Evolutionary conservation across 345 rosid species (phyloP).

Genomic region (Brassica juncea): DNA sequence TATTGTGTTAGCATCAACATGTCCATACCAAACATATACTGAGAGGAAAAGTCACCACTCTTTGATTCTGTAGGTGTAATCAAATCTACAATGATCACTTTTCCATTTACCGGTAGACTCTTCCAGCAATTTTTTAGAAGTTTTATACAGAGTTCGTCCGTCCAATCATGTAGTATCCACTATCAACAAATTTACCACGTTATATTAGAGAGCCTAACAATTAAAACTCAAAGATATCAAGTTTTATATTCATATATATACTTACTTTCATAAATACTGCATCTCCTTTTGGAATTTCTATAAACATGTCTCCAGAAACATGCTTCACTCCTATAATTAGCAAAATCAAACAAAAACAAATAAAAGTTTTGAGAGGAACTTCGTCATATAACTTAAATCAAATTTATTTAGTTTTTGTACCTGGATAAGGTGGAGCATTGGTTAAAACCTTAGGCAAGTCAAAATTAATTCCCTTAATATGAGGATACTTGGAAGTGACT

Average conservation of each 20-base stretch:
- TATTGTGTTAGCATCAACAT: conserved; percentile 46
- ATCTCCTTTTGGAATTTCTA: conserved; percentile 64
- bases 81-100: conserved; percentile 46
- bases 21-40: conserved; percentile 37
- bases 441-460: conserved; percentile 39
- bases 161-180: conserved; percentile 53
- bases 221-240: background rate
- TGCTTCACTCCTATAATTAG: conserved; percentile 60
- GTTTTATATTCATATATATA: background rate
- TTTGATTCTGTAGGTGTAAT: conserved; percentile 40
- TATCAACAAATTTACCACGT: conserved; percentile 7
- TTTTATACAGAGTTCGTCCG: conserved; percentile 45
- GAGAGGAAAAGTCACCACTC: conserved; percentile 27
- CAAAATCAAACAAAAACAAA: background rate
- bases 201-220: background rate
- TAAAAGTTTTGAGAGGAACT: background rate
- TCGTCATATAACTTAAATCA: background rate
- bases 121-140: conserved; percentile 50
- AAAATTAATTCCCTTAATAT: conserved; percentile 51
- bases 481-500: conserved; percentile 53
- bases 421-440: conserved; percentile 38
- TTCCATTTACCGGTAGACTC: conserved; percentile 43
- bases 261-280: conserved; percentile 80
- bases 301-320: conserved; percentile 84
- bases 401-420: background rate